These are phyloP conservation scores for Colletotrichum tamarilloi DNA, from an alignment of 2,329 filamentous ascomycete genomes.

Conservation along the genomic window DNA sequence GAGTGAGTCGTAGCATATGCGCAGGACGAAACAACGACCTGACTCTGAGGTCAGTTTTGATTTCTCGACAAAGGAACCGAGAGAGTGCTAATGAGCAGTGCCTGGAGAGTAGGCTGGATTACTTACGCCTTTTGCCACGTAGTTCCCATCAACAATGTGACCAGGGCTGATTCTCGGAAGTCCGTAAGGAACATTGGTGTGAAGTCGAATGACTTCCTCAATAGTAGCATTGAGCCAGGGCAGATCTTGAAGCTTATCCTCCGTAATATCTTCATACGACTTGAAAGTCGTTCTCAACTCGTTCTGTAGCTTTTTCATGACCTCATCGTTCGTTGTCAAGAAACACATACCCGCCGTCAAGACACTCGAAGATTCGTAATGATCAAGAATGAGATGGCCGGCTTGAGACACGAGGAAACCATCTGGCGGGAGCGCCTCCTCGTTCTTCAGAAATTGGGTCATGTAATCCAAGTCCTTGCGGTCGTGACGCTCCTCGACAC, in stretches of 20 bases:
- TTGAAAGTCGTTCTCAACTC: neutral
- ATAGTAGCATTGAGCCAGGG: neutral
- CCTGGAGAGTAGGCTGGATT: no score
- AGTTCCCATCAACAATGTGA: neutral
- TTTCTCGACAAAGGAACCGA: neutral
- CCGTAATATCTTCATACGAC: neutral
- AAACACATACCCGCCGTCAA: neutral
- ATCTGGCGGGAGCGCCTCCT: neutral
- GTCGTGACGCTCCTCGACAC: neutral
- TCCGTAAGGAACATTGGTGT: neutral
- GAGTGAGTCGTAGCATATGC: slow-evolving; percentile 16
- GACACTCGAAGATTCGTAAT: neutral
- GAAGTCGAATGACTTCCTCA: neutral
- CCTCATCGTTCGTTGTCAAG: neutral
- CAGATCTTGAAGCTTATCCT: neutral
- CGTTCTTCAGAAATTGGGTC: neutral
- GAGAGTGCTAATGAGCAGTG: no score
- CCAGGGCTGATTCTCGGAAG: neutral
- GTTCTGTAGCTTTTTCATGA: neutral
- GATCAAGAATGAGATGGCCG: neutral
- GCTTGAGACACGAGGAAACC: neutral
- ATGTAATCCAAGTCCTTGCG: neutral
- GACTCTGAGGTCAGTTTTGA: neutral
- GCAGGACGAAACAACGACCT: neutral
- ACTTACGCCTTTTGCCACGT: neutral